Base-by-base conservation (phyloP, 1,284 basidiomycete species). In the Moesziomyces globuligerus region DNA sequence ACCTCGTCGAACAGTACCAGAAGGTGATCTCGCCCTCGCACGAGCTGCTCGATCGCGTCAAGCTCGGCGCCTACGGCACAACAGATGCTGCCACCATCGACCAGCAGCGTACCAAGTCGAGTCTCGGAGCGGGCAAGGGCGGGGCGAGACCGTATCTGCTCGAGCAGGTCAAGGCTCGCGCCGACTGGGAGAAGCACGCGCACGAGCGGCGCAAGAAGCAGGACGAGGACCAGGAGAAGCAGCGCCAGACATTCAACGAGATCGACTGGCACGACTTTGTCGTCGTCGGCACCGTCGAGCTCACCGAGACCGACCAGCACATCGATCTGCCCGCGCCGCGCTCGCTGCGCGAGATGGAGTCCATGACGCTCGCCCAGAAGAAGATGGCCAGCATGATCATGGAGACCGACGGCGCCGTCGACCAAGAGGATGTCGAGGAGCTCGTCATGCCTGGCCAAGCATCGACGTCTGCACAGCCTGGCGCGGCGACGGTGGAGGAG, bases 241-340 rank as follows among this genome's bases (percentile, higher is more conserved):
- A 78, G 41, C 61, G 69, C 13, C 72, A 72, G 34, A 68, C 74
- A 11, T 81, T 97, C 80, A 91, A 93, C 44, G 92, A 94, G 81
- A 98, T 99, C 79, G 96, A 98, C 82, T 99, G 96, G 96, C 93
- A 98, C 80, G 96, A 98, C 84, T 98, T 98, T 85, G 93, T 94
- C 48, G 93, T 97, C 60, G 96, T 98, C 17, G 93, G 97, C 81
- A 98, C 95, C 20, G 97, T 98, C 74, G 96, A 98, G 83, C 96
- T 98, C 79, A 98, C 96, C 10, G 89, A 90, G 48, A 90, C 90
- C 5, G 96, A 98, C 82, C 79, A 74, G 29, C 77, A 82, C 40
- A 89, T 94, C 25, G 94, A 98, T 78, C 86, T 99, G 24, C 96
- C 96, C 10, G 90, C 92, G 23, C 96, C 96, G 0, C 95, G 95